Conservation (phyloP, 768 basidiomycete species). For the Hebeloma cylindrosporum region DNA sequence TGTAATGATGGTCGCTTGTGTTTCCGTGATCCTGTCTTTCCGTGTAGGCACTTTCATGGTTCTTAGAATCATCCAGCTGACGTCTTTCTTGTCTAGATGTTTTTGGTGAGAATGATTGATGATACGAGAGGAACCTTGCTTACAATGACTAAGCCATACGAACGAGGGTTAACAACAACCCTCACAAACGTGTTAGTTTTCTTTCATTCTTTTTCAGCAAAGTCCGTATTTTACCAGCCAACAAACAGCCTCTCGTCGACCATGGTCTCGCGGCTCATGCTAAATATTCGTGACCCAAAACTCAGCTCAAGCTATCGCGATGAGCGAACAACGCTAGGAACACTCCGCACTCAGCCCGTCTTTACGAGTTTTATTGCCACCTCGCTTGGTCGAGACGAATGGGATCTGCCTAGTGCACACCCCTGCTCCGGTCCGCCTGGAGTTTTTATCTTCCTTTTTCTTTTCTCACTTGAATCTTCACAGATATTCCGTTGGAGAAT, state of each 20-base stretch:
- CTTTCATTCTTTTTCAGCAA: not conserved
- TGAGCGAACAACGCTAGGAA: too few relatives aligned
- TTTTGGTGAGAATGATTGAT: conserved; percentile 4
- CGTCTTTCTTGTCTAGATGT: not conserved
- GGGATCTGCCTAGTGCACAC: too few relatives aligned
- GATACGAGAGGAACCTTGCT: not conserved
- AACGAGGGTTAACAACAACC: conserved; percentile 24
- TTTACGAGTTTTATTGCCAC: too few relatives aligned
- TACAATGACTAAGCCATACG: conserved; percentile 17
- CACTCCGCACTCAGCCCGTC: too few relatives aligned
- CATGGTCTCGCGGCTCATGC: conserved; percentile 22
- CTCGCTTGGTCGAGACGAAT: too few relatives aligned
- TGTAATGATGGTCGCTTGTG: conserved; percentile 10
- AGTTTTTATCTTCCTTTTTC: too few relatives aligned
- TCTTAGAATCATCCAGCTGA: not conserved
- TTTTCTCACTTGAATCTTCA: too few relatives aligned
- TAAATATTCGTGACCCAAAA: conserved; percentile 28
- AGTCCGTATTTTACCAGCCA: not conserved
- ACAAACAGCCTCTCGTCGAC: conserved; percentile 18
- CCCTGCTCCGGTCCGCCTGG: too few relatives aligned
- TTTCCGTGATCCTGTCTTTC: conserved; percentile 18
- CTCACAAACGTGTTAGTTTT: conserved; percentile 30
- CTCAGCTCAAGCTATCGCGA: too few relatives aligned
- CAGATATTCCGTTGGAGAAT: too few relatives aligned
- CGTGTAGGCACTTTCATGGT: conserved; percentile 14